Evolutionary conservation across 2,329 filamentous ascomycete species (phyloP).

Genomic region (Corynespora cassiicola): DNA sequence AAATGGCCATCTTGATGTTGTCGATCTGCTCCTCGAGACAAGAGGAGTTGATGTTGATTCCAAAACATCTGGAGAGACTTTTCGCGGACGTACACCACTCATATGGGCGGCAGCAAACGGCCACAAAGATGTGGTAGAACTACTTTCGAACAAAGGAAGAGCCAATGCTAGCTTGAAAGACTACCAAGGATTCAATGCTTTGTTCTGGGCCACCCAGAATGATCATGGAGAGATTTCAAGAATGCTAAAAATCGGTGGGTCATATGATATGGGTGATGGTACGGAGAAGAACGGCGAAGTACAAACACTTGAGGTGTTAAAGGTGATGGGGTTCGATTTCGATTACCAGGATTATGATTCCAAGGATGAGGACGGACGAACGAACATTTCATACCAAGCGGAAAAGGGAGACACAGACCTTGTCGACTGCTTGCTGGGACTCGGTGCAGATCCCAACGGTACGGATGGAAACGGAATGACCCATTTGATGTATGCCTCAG

Average conservation of each 20-base stretch:
- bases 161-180: background rate
- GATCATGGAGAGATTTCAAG: background rate
- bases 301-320: background rate
- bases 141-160: conserved; percentile 1
- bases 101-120: conserved; percentile 4
- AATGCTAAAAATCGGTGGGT: background rate
- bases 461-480: background rate
- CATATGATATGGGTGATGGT: background rate
- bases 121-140: conserved; percentile 1
- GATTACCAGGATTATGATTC: conserved; percentile 2
- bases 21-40: background rate
- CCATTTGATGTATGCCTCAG: background rate
- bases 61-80: background rate
- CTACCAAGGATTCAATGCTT: background rate
- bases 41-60: conserved; percentile 1
- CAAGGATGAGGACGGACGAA: conserved; percentile 3
- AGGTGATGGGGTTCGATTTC: background rate
- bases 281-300: background rate
- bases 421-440: background rate
- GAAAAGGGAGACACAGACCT: background rate
- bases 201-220: conserved; percentile 2
- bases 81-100: conserved; percentile 4
- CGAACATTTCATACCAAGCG: conserved; percentile 1
- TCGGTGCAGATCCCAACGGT: conserved; percentile 1
- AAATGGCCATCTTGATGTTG: conserved; percentile 1